phyloP scores from a whole-genome alignment of 805 yeast species.

The Ogataea minuta region DNA sequence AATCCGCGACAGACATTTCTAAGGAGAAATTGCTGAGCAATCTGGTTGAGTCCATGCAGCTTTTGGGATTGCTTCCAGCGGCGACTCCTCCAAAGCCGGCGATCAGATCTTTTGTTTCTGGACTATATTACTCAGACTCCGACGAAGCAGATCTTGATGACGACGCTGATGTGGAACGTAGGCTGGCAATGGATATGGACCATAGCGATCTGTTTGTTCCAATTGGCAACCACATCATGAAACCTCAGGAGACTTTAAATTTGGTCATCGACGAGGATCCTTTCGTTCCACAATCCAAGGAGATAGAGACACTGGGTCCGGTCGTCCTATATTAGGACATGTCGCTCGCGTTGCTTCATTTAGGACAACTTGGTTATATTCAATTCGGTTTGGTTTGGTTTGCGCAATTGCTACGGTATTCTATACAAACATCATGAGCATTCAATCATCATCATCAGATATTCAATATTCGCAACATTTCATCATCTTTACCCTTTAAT shows the following conservation, averaged over 20 bases:
- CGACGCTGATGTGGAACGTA: slow-evolving; percentile 13
- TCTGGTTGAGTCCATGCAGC: slow-evolving; percentile 13
- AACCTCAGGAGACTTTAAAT: slow-evolving; percentile 9
- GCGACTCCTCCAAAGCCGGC: background rate
- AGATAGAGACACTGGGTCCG: slow-evolving; percentile 6
- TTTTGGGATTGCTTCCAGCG: slow-evolving; percentile 12
- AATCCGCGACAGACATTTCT: slow-evolving; percentile 10
- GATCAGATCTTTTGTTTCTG: slow-evolving; percentile 4
- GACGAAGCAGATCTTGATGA: slow-evolving; percentile 12
- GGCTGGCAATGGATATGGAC: slow-evolving; percentile 10
- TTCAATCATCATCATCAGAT: slow-evolving; percentile 1
- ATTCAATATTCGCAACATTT: slow-evolving; percentile 18
- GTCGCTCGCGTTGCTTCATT: background rate
- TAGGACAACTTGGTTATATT: background rate
- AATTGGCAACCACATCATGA: slow-evolving; percentile 1
- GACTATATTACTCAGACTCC: slow-evolving; percentile 12
- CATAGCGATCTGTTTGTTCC: slow-evolving; percentile 11
- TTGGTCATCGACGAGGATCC: slow-evolving; percentile 6
- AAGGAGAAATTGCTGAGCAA: slow-evolving; percentile 11
- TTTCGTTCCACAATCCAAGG: slow-evolving; percentile 3
- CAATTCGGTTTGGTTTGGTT: no score
- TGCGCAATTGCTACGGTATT: slow-evolving; percentile 5
- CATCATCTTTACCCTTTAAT: slow-evolving; percentile 25
- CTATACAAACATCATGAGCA: background rate
- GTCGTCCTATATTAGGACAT: slow-evolving; percentile 2